A percentile compares a stretch with the other conserved stretches of the same genome.
These are phyloP conservation scores for Paraglomus brasilianum DNA, from an alignment of 192 early-diverging fungal genomes.

Conservation along the genomic window DNA sequence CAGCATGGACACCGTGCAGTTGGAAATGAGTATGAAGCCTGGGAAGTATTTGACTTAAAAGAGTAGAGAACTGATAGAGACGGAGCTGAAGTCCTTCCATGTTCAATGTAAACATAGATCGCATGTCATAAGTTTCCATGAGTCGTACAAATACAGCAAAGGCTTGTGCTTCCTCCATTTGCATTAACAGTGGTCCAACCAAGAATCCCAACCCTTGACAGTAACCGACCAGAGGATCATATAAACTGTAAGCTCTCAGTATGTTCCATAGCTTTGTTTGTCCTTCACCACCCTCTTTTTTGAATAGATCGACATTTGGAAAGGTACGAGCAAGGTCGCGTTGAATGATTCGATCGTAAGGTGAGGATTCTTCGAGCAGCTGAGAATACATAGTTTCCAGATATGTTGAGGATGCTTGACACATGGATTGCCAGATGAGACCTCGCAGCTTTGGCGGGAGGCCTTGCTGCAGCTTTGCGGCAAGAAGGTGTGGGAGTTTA, in stretches of 20 bases:
- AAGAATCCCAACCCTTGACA: slow-evolving; percentile 98
- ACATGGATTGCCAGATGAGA: slow-evolving; percentile 90
- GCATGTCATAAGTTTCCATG: slow-evolving; percentile 92
- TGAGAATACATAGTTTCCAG: slow-evolving; percentile 81
- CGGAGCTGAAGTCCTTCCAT: slow-evolving; percentile 93
- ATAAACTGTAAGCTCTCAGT: slow-evolving; percentile 90
- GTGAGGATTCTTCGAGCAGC: slow-evolving; percentile 69
- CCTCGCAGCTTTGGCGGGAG: slow-evolving; percentile 84
- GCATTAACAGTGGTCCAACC: slow-evolving; percentile 85
- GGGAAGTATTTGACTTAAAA: slow-evolving; percentile 77
- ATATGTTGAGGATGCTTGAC: slow-evolving; percentile 73
- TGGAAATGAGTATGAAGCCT: slow-evolving; percentile 75
- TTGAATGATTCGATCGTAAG: slow-evolving; percentile 89
- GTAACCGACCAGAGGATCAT: slow-evolving; percentile 94
- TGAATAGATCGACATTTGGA: slow-evolving; percentile 84
- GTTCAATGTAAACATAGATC: slow-evolving; percentile 89
- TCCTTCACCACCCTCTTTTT: slow-evolving; percentile 75
- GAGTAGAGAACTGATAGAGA: slow-evolving; percentile 80
- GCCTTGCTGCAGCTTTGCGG: slow-evolving; percentile 71
- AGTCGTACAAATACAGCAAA: slow-evolving; percentile 94
- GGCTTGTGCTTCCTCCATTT: slow-evolving; percentile 93
- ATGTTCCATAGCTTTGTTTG: slow-evolving; percentile 86
- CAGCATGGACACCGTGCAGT: slow-evolving; percentile 66
- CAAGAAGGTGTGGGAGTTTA: slow-evolving; percentile 67
- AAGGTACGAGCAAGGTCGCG: slow-evolving; percentile 93